phyloP scores from a whole-genome alignment of 192 early-diverging fungal genomes.

The Mortierella antarctica region DNA sequence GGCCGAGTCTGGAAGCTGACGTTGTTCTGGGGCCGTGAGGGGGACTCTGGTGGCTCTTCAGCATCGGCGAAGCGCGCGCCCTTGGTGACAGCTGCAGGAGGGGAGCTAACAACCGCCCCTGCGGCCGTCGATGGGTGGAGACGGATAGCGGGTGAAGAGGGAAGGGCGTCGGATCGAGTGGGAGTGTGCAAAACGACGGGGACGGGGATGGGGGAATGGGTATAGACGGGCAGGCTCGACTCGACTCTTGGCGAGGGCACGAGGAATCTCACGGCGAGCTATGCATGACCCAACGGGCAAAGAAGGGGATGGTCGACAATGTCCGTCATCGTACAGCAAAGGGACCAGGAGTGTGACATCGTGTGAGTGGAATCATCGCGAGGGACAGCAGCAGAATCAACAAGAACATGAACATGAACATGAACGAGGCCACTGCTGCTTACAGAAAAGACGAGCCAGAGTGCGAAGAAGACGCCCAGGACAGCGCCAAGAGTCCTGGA shows the following conservation, averaged over 20 bases:
- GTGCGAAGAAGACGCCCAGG: constrained; percentile 32
- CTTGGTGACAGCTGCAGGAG: background rate
- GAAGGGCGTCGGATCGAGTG: constrained; percentile 21
- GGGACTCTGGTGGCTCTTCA: constrained; percentile 1
- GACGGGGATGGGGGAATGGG: constrained; percentile 30
- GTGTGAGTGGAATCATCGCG: too few relatives aligned
- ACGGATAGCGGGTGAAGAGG: constrained; percentile 28
- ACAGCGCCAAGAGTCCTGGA: constrained; percentile 21
- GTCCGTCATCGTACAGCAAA: too few relatives aligned
- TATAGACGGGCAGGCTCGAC: constrained; percentile 33
- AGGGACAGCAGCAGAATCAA: background rate
- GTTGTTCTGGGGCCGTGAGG: constrained; percentile 2
- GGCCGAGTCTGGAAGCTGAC: constrained; percentile 45
- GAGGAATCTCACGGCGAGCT: constrained; percentile 33
- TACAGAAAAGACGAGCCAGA: constrained; percentile 43
- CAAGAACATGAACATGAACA: background rate
- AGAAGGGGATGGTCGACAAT: background rate
- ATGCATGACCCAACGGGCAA: background rate
- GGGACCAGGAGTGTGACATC: too few relatives aligned
- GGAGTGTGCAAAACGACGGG: constrained; percentile 30
- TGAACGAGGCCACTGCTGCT: background rate
- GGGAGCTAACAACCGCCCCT: background rate
- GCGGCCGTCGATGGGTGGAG: constrained; percentile 18
- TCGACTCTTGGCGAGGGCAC: constrained; percentile 38
- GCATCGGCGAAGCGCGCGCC: constrained; percentile 24